Percentiles rank a stretch among this genome's conserved stretches.
Evolutionary conservation across 441 rosid genomes (phyloP).

Genomic region (Jatropha multifida): DNA sequence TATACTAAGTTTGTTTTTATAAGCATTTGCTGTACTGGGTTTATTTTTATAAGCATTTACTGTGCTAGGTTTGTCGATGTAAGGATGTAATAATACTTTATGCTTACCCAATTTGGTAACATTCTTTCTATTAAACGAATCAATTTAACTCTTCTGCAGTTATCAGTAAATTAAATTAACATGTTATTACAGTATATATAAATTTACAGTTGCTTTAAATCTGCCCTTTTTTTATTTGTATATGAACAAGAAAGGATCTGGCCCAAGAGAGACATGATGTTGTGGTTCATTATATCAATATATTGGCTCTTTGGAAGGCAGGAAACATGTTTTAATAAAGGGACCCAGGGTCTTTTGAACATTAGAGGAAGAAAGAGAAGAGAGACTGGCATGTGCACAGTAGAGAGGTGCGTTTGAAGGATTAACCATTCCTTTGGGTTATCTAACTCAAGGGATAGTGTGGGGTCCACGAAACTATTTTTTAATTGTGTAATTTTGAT

Average conservation of each 20-base stretch:
- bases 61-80: too few relatives aligned
- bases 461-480: too few relatives aligned
- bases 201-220: not conserved
- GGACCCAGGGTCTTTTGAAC: not conserved
- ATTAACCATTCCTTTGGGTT: too few relatives aligned
- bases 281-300: not conserved
- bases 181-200: not conserved
- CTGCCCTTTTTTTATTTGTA: not conserved
- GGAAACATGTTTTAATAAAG: not conserved
- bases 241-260: not conserved
- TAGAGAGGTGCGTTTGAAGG: too few relatives aligned
- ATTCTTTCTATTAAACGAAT: not conserved
- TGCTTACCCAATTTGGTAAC: not conserved
- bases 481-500: too few relatives aligned
- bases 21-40: too few relatives aligned
- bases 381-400: too few relatives aligned
- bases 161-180: not conserved
- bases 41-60: too few relatives aligned
- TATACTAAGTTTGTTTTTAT: too few relatives aligned
- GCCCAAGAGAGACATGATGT: not conserved
- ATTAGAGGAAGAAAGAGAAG: too few relatives aligned
- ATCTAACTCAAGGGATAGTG: too few relatives aligned
- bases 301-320: constrained; percentile 9
- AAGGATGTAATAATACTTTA: too few relatives aligned
- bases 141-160: not conserved